Evolutionary conservation across 225 moss, liverwort and hornwort genomes (phyloP), one percentile per base, ranked within the genome.

Genomic region (Sphagnum contortum): DNA sequence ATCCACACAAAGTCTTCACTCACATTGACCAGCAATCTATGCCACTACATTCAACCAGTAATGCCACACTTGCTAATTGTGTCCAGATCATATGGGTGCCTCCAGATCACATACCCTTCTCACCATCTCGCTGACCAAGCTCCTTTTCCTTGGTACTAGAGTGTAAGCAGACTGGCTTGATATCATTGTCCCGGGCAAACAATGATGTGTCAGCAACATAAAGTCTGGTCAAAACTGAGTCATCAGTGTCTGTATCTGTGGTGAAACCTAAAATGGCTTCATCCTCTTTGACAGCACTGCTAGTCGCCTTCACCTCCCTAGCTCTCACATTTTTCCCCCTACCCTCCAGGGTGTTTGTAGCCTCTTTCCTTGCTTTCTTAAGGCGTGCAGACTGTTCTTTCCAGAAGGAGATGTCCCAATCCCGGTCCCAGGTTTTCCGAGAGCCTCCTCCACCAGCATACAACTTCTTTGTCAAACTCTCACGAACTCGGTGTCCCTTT

Each of bases 361-460:
- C 89, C 69, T 84, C 88, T 66, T 86, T 89, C 54, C 76, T 85
- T 68, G 82, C 79, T 75, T 72, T 88, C 70, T 79, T 79, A 6
- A 75, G 71, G 65, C 86, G 81, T 64, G 74, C 74, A 13, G 89
- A 86, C 64, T 83, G 81, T 58, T 95, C 91, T 75, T 90, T 93
- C 96, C 96, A 93, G 71, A 98, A 98, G 5, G 96, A 83, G 67
- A 98, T 84, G 68, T 98, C 93, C 96, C 96, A 98, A 79, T 98
- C 96, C 69, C 96, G 88, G 61, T 98, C 96, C 89, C 91, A 93
- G 49, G 74, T 76, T 68, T 79, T 81, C 56, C 96, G 88, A 73
- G 87, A 75, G 66, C 84, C 81, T 62, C 90, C 90, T 62, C 90
- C 90, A 71, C 96, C 96, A 45, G 81, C 89, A 74, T 91, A 98